phyloP scores from a whole-genome alignment of 1,284 basidiomycete genomes.

The Sanghuangporus weigelae region DNA sequence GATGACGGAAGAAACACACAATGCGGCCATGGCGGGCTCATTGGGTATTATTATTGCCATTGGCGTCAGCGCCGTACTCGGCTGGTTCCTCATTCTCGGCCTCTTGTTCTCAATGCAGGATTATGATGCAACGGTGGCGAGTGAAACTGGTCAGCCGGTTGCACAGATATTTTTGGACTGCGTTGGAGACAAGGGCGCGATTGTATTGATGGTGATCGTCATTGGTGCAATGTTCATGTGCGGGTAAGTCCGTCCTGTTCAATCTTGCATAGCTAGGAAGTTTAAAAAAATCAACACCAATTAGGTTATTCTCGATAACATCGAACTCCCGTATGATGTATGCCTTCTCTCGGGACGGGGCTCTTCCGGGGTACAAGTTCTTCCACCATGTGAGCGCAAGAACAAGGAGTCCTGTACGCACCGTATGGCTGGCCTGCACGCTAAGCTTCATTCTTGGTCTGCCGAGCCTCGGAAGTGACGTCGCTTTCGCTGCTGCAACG shows the following conservation, averaged over 20 bases:
- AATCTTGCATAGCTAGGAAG: not conserved
- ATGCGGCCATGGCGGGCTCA: slow-evolving; percentile 63
- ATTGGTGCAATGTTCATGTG: slow-evolving; percentile 71
- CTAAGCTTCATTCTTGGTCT: slow-evolving; percentile 71
- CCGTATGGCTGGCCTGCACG: slow-evolving; percentile 76
- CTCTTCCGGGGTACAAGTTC: slow-evolving; percentile 61
- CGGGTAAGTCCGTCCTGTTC: slow-evolving; percentile 35
- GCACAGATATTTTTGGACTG: slow-evolving; percentile 73
- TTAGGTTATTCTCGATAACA: slow-evolving; percentile 65
- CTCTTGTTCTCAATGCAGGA: slow-evolving; percentile 75
- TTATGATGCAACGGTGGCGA: slow-evolving; percentile 46
- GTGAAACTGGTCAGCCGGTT: slow-evolving; percentile 61
- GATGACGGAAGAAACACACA: slow-evolving; percentile 77
- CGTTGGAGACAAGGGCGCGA: slow-evolving; percentile 64
- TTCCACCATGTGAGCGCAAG: slow-evolving; percentile 58
- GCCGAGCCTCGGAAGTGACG: slow-evolving; percentile 63
- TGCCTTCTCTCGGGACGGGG: slow-evolving; percentile 66
- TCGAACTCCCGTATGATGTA: slow-evolving; percentile 80
- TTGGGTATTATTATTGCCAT: slow-evolving; percentile 69
- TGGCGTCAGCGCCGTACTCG: slow-evolving; percentile 66
- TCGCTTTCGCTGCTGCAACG: slow-evolving; percentile 72
- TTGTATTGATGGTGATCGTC: slow-evolving; percentile 68
- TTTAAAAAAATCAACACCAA: not conserved
- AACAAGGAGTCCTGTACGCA: slow-evolving; percentile 60
- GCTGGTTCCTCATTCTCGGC: slow-evolving; percentile 68